These are phyloP conservation scores for Linnemannia elongata DNA, from an alignment of 192 early-diverging fungal species.

Conservation along the genomic window DNA sequence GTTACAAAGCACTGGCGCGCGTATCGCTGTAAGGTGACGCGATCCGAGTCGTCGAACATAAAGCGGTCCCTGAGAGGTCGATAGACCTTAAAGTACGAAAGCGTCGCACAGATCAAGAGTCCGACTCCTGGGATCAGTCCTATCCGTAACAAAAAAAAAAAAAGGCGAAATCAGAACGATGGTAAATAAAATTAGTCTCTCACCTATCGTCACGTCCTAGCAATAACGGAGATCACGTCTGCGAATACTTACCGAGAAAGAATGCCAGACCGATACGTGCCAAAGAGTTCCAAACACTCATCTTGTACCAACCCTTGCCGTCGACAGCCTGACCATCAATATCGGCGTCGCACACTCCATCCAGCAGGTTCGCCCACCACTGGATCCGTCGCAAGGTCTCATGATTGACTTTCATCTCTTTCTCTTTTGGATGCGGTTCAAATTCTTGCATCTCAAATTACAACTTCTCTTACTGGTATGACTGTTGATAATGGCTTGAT, in stretches of 20 bases:
- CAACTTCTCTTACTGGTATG: not conserved
- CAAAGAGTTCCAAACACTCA: not conserved
- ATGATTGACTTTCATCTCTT: not conserved
- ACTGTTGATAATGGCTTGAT: not conserved
- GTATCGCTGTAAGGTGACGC: not conserved
- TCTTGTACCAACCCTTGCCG: not conserved
- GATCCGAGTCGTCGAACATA: not conserved
- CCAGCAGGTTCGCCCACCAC: not conserved
- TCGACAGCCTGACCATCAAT: not conserved
- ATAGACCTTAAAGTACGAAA: slow-evolving; percentile 27
- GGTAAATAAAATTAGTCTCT: not conserved
- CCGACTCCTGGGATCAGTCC: slow-evolving; percentile 33
- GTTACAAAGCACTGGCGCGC: not conserved
- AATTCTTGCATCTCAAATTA: not conserved
- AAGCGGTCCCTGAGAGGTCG: slow-evolving; percentile 13
- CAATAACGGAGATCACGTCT: too few relatives aligned
- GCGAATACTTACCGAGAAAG: not conserved
- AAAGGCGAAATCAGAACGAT: too few relatives aligned
- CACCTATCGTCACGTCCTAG: not conserved
- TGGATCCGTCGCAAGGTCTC: not conserved
- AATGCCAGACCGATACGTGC: not conserved
- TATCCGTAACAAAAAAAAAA: not conserved
- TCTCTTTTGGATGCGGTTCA: not conserved
- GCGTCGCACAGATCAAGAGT: not conserved
- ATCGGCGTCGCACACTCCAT: not conserved